Conservation (phyloP, 2,329 filamentous ascomycete genomes). For the Nemania diffusa region DNA sequence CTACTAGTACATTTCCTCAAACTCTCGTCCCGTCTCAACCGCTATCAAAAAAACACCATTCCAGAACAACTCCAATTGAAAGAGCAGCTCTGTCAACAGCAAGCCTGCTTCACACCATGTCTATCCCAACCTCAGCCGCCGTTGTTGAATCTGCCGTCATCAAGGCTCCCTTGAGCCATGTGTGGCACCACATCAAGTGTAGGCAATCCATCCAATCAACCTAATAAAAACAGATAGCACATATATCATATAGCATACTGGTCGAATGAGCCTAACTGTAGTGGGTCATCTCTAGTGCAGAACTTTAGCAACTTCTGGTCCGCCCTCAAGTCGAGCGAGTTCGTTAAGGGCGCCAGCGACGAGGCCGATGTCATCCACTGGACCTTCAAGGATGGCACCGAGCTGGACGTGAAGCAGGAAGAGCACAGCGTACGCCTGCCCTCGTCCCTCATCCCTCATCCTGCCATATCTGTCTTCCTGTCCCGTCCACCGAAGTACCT, state of each 20-base stretch:
- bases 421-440: conserved; percentile 73
- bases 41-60: not conserved
- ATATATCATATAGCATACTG: not conserved
- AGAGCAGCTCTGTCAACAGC: conserved; percentile 2
- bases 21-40: not conserved
- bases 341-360: conserved; percentile 69
- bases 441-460: not conserved
- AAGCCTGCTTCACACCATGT: conserved; percentile 46
- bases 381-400: conserved; percentile 76
- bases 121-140: conserved; percentile 73
- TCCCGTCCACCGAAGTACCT: not conserved
- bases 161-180: conserved; percentile 70
- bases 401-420: conserved; percentile 78
- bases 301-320: conserved; percentile 75
- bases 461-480: not conserved
- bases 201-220: conserved; percentile 22
- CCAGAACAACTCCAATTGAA: not conserved
- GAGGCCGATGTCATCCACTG: conserved; percentile 76
- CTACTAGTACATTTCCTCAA: not conserved
- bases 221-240: not conserved
- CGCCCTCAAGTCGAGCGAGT: conserved; percentile 69
- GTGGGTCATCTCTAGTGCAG: conserved; percentile 55
- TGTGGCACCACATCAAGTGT: conserved; percentile 80
- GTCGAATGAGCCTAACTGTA: not conserved
- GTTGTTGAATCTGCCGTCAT: conserved; percentile 76